These are phyloP conservation scores for Saccharum hybrid DNA, from an alignment of 202 grass and related monocot genomes.

Conservation along the genomic window DNA sequence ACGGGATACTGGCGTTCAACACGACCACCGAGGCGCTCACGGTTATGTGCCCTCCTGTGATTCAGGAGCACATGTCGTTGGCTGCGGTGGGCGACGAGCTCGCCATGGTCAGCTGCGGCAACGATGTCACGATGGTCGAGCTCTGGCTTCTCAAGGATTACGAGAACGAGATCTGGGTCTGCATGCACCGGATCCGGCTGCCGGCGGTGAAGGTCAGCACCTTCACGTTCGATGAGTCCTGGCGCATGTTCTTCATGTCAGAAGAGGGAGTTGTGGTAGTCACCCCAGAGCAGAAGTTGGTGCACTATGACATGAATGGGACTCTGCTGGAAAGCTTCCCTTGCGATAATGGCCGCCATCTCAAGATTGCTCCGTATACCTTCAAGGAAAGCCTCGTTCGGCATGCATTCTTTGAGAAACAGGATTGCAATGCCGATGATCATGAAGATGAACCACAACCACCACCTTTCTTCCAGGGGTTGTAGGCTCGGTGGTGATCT, in stretches of 20 bases:
- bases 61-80: neutral
- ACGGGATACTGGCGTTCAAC: neutral
- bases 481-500: neutral
- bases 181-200: neutral
- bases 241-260: neutral
- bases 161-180: neutral
- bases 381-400: slow-evolving; percentile 28
- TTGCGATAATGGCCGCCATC: neutral
- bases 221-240: neutral
- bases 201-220: neutral
- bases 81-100: neutral
- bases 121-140: neutral
- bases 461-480: slow-evolving; percentile 21
- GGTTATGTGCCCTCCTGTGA: neutral
- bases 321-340: slow-evolving; percentile 4
- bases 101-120: neutral
- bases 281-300: slow-evolving; percentile 2
- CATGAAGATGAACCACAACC: neutral
- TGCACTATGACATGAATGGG: slow-evolving; percentile 9
- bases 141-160: slow-evolving; percentile 24
- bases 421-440: neutral
- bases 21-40: neutral
- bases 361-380: slow-evolving; percentile 29
- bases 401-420: neutral
- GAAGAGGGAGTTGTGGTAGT: neutral